These are phyloP conservation scores for Fusarium duplospermum DNA, from an alignment of 2,329 filamentous ascomycete genomes.

Conservation along the genomic window DNA sequence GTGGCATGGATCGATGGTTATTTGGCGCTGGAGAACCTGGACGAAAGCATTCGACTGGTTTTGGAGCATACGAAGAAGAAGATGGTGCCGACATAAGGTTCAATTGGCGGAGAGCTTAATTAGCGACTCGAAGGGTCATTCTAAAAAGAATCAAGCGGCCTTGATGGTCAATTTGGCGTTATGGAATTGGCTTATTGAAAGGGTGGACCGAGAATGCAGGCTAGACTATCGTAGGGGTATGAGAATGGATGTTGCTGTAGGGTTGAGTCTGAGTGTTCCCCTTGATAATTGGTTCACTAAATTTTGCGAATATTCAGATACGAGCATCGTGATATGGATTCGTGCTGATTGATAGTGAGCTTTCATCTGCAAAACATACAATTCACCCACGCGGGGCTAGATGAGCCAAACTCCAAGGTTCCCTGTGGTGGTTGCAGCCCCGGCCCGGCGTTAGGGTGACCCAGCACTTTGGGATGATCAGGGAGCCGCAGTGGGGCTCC, in stretches of 20 bases:
- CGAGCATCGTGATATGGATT: background rate
- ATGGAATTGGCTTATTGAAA: background rate
- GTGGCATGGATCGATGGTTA: constrained; percentile 66
- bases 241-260: background rate
- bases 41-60: constrained; percentile 66
- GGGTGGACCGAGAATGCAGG: background rate
- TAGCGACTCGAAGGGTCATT: background rate
- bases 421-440: constrained; percentile 38
- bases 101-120: constrained; percentile 8
- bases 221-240: background rate
- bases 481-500: constrained; percentile 35
- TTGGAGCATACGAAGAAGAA: constrained; percentile 62
- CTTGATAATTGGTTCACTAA: background rate
- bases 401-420: background rate
- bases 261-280: background rate
- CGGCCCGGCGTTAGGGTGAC: constrained; percentile 37
- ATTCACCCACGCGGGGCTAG: background rate
- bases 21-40: constrained; percentile 61
- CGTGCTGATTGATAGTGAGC: background rate
- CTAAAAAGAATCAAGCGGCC: background rate
- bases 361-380: background rate
- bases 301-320: background rate
- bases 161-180: background rate
- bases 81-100: constrained; percentile 26
- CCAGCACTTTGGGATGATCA: constrained; percentile 38